phyloP scores from a whole-genome alignment of 2,329 filamentous ascomycete genomes.

The Colletotrichum karsti region DNA sequence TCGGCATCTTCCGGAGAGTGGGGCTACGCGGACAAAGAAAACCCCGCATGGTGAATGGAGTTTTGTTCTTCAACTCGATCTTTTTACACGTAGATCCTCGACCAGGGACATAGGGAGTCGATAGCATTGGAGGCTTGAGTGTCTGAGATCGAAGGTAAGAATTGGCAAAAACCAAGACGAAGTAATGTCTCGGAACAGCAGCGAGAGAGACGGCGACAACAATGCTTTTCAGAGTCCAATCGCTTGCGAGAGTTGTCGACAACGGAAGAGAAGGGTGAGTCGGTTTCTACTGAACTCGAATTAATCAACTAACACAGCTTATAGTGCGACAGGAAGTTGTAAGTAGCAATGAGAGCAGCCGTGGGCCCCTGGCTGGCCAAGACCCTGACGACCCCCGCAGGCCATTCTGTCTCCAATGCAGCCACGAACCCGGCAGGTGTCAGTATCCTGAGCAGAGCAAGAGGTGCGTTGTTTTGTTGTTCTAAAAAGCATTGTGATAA shows the following conservation, averaged over 20 bases:
- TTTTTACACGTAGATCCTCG: slow-evolving; percentile 12
- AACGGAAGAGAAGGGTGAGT: slow-evolving; percentile 41
- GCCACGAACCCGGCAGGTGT: slow-evolving; percentile 37
- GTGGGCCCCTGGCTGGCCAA: slow-evolving; percentile 1
- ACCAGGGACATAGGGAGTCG: neutral
- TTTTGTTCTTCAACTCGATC: slow-evolving; percentile 13
- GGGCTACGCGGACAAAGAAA: slow-evolving; percentile 11
- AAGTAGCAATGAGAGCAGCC: neutral
- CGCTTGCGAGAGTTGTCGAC: slow-evolving; percentile 42
- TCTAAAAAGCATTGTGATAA: too few species aligned
- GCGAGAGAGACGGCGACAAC: neutral
- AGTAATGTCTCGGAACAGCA: slow-evolving; percentile 6
- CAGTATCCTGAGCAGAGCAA: slow-evolving; percentile 45
- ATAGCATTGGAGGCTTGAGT: neutral
- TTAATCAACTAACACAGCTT: neutral
- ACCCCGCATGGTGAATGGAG: neutral
- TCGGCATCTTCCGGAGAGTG: slow-evolving; percentile 10
- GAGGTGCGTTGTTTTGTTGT: slow-evolving; percentile 30
- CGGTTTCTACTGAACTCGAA: neutral
- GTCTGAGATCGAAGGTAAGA: too few species aligned
- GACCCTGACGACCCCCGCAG: slow-evolving; percentile 28
- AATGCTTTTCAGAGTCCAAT: slow-evolving; percentile 36
- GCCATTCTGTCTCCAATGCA: slow-evolving; percentile 40
- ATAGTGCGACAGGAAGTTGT: slow-evolving; percentile 29
- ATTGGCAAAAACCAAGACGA: too few species aligned